Conservation (phyloP, 768 basidiomycete species). For the Russula earlei region DNA sequence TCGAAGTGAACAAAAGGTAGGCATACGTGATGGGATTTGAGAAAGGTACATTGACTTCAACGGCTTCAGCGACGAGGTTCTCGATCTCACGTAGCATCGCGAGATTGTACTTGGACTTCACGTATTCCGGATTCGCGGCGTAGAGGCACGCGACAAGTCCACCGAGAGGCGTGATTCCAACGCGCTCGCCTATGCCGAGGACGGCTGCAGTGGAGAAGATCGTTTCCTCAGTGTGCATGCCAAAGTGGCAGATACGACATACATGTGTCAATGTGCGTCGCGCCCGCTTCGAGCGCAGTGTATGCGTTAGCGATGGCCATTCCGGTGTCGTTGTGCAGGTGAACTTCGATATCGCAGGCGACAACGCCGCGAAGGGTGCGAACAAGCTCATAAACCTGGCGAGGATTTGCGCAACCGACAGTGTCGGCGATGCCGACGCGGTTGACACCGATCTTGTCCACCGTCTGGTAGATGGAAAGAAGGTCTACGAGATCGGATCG, state of each 20-base stretch:
- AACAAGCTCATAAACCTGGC: conserved; percentile 98
- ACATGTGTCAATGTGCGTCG: conserved; percentile 98
- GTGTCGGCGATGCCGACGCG: conserved; percentile 99
- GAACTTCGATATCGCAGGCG: conserved; percentile 94
- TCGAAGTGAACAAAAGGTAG: neutral
- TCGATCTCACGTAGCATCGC: conserved; percentile 96
- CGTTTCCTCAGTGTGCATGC: conserved; percentile 2
- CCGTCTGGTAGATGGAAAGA: conserved; percentile 96
- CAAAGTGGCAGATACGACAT: conserved; percentile 23
- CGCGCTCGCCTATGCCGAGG: conserved; percentile 97
- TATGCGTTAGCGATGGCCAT: conserved; percentile 99
- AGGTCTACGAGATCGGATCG: conserved; percentile 98
- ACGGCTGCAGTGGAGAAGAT: conserved; percentile 44
- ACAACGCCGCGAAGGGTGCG: conserved; percentile 94
- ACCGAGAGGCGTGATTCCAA: conserved; percentile 96
- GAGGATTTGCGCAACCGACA: conserved; percentile 96
- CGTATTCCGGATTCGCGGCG: conserved; percentile 95
- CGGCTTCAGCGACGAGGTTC: conserved; percentile 97
- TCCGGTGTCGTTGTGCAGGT: conserved; percentile 98
- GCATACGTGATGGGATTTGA: conserved; percentile 86
- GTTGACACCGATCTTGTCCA: conserved; percentile 98
- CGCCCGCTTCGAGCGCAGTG: conserved; percentile 95
- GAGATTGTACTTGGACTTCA: conserved; percentile 99
- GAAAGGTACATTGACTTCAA: conserved; percentile 96
- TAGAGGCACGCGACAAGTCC: conserved; percentile 95